Conservation (phyloP, 352 stramenopile species). For the Pythium brachiatum region DNA sequence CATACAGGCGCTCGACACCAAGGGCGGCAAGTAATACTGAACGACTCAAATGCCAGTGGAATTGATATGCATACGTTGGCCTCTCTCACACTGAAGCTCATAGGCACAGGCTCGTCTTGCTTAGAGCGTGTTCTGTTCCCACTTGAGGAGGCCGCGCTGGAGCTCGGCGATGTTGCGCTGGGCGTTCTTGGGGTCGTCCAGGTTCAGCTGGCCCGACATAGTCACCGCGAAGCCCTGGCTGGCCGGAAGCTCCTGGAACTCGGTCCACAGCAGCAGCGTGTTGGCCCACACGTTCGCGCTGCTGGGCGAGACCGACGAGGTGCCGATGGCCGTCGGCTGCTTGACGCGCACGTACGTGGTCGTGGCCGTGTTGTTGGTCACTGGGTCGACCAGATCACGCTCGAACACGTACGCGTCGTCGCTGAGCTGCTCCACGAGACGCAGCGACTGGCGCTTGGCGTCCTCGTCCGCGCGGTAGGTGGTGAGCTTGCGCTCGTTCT, state of each 20-base stretch:
- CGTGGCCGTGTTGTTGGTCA: not conserved
- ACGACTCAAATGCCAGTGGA: no score
- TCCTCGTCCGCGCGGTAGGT: not conserved
- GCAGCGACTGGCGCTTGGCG: not conserved
- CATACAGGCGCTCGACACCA: conserved; percentile 49
- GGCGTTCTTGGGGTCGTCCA: not conserved
- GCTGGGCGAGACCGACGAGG: not conserved
- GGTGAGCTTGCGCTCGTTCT: not conserved
- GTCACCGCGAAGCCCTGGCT: not conserved
- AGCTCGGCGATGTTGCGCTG: not conserved
- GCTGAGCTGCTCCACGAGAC: not conserved
- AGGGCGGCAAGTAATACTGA: conserved; percentile 17
- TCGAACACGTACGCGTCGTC: conserved; percentile 1
- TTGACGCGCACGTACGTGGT: not conserved
- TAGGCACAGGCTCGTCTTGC: not conserved
- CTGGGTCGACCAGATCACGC: not conserved
- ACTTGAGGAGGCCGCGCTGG: not conserved
- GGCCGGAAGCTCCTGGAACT: not conserved
- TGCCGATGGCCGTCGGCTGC: not conserved
- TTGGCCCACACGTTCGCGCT: not conserved
- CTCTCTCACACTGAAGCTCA: no score
- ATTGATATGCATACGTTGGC: no score
- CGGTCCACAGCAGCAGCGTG: not conserved
- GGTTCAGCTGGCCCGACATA: not conserved
- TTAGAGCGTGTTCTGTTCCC: not conserved